A percentile compares a stretch with the other conserved stretches of the same genome.
Conservation (phyloP, 495 filamentous ascomycete species). For the Sabuloglossum arenarium region DNA sequence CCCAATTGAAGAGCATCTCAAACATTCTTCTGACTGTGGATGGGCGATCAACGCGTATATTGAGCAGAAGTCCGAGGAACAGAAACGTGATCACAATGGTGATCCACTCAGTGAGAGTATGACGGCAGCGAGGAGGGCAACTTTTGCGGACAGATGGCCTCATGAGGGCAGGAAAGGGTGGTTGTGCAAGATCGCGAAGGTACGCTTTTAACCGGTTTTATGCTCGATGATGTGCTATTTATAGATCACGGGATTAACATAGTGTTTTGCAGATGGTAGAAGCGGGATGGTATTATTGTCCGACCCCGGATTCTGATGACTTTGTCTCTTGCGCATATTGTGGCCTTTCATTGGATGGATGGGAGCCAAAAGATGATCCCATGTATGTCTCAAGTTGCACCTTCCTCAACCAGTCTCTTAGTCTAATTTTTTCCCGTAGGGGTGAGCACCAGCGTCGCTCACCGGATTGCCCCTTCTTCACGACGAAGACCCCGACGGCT, state of each 20-base stretch:
- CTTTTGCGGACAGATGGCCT: slow-evolving; percentile 64
- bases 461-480: slow-evolving; percentile 67
- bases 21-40: slow-evolving; percentile 58
- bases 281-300: slow-evolving; percentile 85
- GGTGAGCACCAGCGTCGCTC: slow-evolving; percentile 70
- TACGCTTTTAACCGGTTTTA: slow-evolving; percentile 17
- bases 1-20: slow-evolving; percentile 64
- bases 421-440: slow-evolving; percentile 26
- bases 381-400: slow-evolving; percentile 29
- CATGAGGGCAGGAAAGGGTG: slow-evolving; percentile 76
- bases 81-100: slow-evolving; percentile 24
- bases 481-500: slow-evolving; percentile 23
- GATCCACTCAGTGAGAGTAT: slow-evolving; percentile 53
- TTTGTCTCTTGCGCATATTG: slow-evolving; percentile 81
- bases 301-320: slow-evolving; percentile 58
- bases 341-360: slow-evolving; percentile 63
- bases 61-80: slow-evolving; percentile 40
- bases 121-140: slow-evolving; percentile 53
- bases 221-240: slow-evolving; percentile 10
- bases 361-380: slow-evolving; percentile 81
- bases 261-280: slow-evolving; percentile 48
- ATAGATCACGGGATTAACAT: slow-evolving; percentile 11
- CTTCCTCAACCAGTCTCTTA: slow-evolving; percentile 7
- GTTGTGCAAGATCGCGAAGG: slow-evolving; percentile 73
- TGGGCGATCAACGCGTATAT: slow-evolving; percentile 71